Conservation (phyloP, 2,329 filamentous ascomycete genomes). For the Rasamsonia emersonii region DNA sequence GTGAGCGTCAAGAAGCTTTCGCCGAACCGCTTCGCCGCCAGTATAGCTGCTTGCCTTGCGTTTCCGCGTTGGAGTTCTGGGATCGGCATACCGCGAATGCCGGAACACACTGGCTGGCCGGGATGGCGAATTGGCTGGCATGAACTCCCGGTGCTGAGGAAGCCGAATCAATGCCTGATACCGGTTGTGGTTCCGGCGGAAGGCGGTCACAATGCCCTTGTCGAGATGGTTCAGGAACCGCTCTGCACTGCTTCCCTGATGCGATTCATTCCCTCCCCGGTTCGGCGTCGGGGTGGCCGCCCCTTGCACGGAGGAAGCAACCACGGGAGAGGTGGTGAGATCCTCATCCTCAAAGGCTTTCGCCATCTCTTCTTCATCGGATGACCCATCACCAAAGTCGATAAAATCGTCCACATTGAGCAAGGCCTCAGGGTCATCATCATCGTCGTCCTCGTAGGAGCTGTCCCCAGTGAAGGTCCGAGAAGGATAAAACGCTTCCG, state of each 20-base stretch:
- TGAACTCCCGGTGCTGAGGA: conserved; percentile 38
- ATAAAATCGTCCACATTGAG: conserved; percentile 64
- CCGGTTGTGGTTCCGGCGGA: conserved; percentile 53
- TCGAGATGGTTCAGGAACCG: conserved; percentile 59
- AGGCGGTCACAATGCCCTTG: conserved; percentile 65
- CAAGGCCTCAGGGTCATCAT: conserved; percentile 56
- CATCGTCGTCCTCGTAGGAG: conserved; percentile 51
- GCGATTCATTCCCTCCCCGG: conserved; percentile 20
- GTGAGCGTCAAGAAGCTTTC: conserved; percentile 36
- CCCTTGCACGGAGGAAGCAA: conserved; percentile 35
- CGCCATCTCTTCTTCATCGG: conserved; percentile 55
- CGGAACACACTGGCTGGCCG: conserved; percentile 35
- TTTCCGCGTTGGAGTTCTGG: conserved; percentile 32
- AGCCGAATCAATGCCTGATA: conserved; percentile 41
- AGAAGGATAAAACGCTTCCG: conserved; percentile 68
- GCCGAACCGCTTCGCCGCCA: conserved; percentile 34
- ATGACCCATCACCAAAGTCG: conserved; percentile 52
- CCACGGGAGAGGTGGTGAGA: conserved; percentile 32
- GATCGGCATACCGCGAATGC: conserved; percentile 30
- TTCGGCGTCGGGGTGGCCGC: conserved; percentile 28
- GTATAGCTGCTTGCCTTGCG: conserved; percentile 29
- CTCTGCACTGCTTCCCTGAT: conserved; percentile 30
- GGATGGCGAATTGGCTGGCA: conserved; percentile 36
- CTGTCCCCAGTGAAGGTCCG: conserved; percentile 49
- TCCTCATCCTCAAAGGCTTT: conserved; percentile 40